phyloP scores from a whole-genome alignment of 2,329 filamentous ascomycete genomes.

The Sphaerulina populicola region DNA sequence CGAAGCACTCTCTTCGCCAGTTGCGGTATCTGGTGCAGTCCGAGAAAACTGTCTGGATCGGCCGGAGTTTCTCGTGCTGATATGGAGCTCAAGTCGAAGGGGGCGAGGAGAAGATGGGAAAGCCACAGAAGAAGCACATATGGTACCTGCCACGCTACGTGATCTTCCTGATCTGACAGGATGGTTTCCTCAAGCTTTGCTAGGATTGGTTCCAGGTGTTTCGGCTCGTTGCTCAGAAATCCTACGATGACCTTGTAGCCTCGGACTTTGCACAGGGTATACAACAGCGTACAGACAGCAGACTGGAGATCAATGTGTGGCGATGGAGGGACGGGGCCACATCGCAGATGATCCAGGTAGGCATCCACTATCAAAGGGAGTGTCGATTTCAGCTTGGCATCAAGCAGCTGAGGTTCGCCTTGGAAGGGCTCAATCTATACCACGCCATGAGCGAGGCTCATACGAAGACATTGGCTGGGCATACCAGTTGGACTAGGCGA shows the following conservation, averaged over 20 bases:
- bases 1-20: constrained; percentile 63
- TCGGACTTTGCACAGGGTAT: constrained; percentile 87
- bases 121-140: constrained; percentile 83
- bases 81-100: constrained; percentile 83
- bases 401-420: constrained; percentile 87
- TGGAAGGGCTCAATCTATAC: constrained; percentile 76
- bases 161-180: constrained; percentile 14
- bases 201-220: constrained; percentile 72
- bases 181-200: constrained; percentile 59
- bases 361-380: constrained; percentile 66
- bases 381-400: constrained; percentile 69
- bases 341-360: constrained; percentile 57
- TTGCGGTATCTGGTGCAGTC: constrained; percentile 56
- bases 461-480: constrained; percentile 1
- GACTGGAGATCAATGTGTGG: constrained; percentile 44
- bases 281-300: constrained; percentile 71
- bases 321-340: constrained; percentile 1
- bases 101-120: constrained; percentile 52
- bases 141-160: constrained; percentile 65
- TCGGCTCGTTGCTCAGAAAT: constrained; percentile 84
- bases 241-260: constrained; percentile 86
- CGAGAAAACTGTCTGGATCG: constrained; percentile 23
- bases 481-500: constrained; percentile 33
- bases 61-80: constrained; percentile 40
- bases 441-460: constrained; percentile 16